These are phyloP conservation scores for Sarocladiaceae sp. DNA, from an alignment of 2,329 filamentous ascomycete genomes.

Conservation along the genomic window DNA sequence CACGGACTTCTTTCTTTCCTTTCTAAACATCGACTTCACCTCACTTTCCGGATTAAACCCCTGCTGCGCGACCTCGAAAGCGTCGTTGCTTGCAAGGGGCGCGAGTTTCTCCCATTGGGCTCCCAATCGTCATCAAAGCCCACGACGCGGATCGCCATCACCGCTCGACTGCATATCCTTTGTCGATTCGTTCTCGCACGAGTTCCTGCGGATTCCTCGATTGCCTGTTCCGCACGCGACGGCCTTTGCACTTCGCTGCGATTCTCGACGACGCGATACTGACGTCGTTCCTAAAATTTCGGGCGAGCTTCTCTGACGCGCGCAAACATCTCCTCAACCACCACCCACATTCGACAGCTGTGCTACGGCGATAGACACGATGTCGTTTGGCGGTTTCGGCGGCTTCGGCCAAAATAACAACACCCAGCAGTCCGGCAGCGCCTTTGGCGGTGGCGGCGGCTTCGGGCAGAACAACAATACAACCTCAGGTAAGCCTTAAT, in stretches of 20 bases:
- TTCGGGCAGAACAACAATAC: constrained; percentile 43
- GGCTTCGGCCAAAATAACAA: constrained; percentile 60
- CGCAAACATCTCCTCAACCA: background rate
- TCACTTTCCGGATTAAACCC: background rate
- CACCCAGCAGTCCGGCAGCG: constrained; percentile 34
- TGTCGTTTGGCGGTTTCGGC: constrained; percentile 53
- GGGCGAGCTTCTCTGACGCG: constrained; percentile 2
- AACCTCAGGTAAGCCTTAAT: constrained; percentile 43
- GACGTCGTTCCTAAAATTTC: constrained; percentile 1
- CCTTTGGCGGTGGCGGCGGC: constrained; percentile 46
- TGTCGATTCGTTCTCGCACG: constrained; percentile 1
- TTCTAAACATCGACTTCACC: background rate
- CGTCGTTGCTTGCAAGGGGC: constrained; percentile 9
- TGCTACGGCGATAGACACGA: constrained; percentile 27
- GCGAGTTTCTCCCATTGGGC: background rate
- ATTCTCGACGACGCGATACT: background rate
- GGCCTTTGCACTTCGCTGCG: background rate
- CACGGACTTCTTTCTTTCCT: background rate
- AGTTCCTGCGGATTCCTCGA: background rate
- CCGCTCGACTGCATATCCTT: background rate
- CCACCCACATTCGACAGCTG: background rate
- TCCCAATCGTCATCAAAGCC: background rate
- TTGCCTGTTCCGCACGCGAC: background rate
- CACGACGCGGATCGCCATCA: background rate
- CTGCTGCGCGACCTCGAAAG: constrained; percentile 1